Base-by-base conservation (phyloP, 257 asterid genomes). In the Capsicum baccatum region DNA sequence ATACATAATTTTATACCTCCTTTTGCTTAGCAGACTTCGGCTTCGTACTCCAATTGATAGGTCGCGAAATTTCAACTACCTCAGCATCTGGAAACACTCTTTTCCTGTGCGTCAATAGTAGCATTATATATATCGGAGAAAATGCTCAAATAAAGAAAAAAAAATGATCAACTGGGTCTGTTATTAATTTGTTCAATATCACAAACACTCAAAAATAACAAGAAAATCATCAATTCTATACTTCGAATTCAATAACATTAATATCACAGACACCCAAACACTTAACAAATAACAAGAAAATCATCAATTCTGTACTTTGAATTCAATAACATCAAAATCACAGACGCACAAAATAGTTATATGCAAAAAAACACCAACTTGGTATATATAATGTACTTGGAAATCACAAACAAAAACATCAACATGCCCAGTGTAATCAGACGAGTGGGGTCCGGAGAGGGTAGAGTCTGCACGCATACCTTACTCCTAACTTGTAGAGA, bases 41-140 rank as follows among this genome's bases (percentile, higher is more conserved):
- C 59, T 85, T 85, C 12, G 91, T 83, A 55, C 89, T 81, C 80
- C 86, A 88, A 86, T 83, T 87, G 81, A 58, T 33, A 60, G 92
- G 92, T 81, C 93, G 91, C 83, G 92, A 50, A 16, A 87, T 81
- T 85, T 94, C 98, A 87, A 87, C 84, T 84, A 87, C 95, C 17
- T 91, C 97, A 83, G 85, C 92, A n/a, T 91, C 93, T 16, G 89
- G 81, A 68, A 93, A 90, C 74, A 87, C 90, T 90, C 93, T 90
- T 88, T 93, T 93, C 97, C 99, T 94, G 88, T 86, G 79, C 82
- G 44, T 86, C 85, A 85, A 85, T 85, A 13, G 56, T 44, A 68
- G 60, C 8, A 44, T 44, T 4, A 26, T 26, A 26, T 26, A 26
- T 26, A 26, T 26, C 60, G 12, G 10, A 74, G 5, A 3, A 48